Evolutionary conservation across 176 grass and related monocot species (phyloP), one percentile per base, ranked within the genome.

Genomic region (Aegilops sharonensis): DNA sequence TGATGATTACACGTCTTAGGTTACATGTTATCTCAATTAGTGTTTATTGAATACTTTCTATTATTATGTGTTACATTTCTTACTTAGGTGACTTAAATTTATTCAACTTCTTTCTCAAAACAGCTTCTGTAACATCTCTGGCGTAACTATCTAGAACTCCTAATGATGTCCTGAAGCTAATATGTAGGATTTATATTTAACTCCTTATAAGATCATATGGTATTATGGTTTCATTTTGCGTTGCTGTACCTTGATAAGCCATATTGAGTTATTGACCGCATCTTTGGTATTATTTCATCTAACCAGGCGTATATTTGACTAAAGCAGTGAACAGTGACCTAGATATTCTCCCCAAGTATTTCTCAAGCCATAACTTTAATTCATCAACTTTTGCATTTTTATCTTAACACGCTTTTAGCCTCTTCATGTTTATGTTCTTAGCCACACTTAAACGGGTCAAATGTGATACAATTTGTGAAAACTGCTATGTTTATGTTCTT

Each of bases 1-100:
- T 77, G 68, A 71, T 69, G 43, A 39, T 35, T 77, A 40, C 25
- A 15, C 75, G 30, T 9, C 30, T 20, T 37, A 68, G 54, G 3
- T 78, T 50, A 68, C 35, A 6, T 39, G 35, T 3, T 79, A 72
- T 79, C 72, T 68, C 24, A 17, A 60, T 68, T 81, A 60, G 25
- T 85, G n/a, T 81, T 85, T 34, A 4, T 34, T 71, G 59, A 79
- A 60, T 24, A 36, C 20, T 21, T 83, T 79, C 37, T 73, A 83
- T 72, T 69, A 61, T 43, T 34, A 78, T 74, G 59, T 50, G 20
- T 72, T 72, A 68, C 21, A 37, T 68, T 64, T 84, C 42, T 17
- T 36, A 11, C 72, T 61, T 77, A 27, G 9, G 45, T 66, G 85
- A 31, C 18, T 77, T 67, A 40, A 30, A 32, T 42, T 68, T 35